Evolutionary conservation across 2,329 filamentous ascomycete genomes (phyloP), one percentile per base, ranked within the genome.

Genomic region (Piedraia hortae): DNA sequence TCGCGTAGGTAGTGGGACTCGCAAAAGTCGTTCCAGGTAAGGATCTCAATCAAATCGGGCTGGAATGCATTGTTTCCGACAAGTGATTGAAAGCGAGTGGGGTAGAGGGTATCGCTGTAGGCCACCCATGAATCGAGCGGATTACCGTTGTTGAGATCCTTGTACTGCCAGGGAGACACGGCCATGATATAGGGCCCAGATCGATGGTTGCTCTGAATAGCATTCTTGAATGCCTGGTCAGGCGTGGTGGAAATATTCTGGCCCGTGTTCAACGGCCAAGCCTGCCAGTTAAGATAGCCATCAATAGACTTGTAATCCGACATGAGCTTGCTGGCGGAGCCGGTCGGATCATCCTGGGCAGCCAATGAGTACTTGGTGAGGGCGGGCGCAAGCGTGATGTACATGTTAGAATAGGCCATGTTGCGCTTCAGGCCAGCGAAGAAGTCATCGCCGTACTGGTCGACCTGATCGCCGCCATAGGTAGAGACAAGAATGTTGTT

Each of bases 1-100:
- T 46, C 39, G 27, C 41, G 42, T 10, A 46, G 34, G 35, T 46
- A 46, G 34, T 44, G 40, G 4, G 43, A 46, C 26, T 45, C 41
- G 33, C 36, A 36, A 28, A 37, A 46, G 32, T 45, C 42, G 31
- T 46, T 46, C 43, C 43, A 46, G 10, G 41, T 43, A 8, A 45
- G 31, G 20, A 46, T 32, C 31, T 45, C 40, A 27, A 46, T 41
- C 26, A 46, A 44, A 30, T 46, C 43, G 15, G 43, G 43, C 31
- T 40, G 31, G 19, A 42, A 23, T 8, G 27, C 30, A 18, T 35
- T 26, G 20, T 36, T 30, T 17, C 25, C 29, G 10, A 31, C 33
- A 26, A 39, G 29, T 17, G 31, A 28, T 16, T 33, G 22, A 27
- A 38, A 40, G 21, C 43, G 42, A 26, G 39, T 28, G 12, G 33